phyloP scores from a whole-genome alignment of 139 green algal genomes.

The Spirogloea muscicola region DNA sequence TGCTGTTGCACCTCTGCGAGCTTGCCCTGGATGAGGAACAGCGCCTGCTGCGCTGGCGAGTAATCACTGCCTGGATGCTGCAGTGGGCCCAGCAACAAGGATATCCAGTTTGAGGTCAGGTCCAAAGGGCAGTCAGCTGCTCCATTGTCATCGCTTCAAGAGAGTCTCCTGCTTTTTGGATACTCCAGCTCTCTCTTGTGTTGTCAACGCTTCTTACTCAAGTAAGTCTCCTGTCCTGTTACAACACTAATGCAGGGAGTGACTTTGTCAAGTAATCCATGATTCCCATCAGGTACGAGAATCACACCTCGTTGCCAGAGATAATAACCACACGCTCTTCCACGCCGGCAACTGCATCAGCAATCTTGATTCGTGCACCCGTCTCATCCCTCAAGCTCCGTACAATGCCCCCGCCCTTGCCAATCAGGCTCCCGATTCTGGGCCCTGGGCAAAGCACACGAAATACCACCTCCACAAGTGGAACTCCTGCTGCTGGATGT shows the following conservation, averaged over 20 bases:
- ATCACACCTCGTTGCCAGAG: conserved; percentile 21
- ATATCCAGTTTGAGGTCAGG: too few species aligned
- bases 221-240: too few species aligned
- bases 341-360: conserved; percentile 11
- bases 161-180: too few species aligned
- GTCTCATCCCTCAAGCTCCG: conserved; percentile 49
- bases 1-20: too few species aligned
- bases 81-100: too few species aligned
- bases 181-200: too few species aligned
- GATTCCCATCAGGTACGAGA: neutral
- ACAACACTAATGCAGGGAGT: too few species aligned
- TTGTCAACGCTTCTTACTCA: too few species aligned
- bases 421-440: conserved; percentile 42
- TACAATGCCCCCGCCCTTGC: conserved; percentile 47
- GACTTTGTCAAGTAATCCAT: too few species aligned
- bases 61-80: conserved; percentile 1
- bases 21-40: conserved; percentile 26
- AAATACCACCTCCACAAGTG: conserved; percentile 41
- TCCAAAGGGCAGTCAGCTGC: too few species aligned
- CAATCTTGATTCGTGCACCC: conserved; percentile 48
- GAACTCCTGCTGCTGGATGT: too few species aligned
- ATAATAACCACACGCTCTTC: conserved; percentile 47
- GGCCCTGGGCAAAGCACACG: conserved; percentile 19
- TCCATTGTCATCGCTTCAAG: too few species aligned
- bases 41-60: conserved; percentile 27